A percentile compares a stretch with the other conserved stretches of the same genome.
These are phyloP conservation scores for Cryoendolithus antarcticus DNA, from an alignment of 2,329 filamentous ascomycete genomes.

Conservation along the genomic window DNA sequence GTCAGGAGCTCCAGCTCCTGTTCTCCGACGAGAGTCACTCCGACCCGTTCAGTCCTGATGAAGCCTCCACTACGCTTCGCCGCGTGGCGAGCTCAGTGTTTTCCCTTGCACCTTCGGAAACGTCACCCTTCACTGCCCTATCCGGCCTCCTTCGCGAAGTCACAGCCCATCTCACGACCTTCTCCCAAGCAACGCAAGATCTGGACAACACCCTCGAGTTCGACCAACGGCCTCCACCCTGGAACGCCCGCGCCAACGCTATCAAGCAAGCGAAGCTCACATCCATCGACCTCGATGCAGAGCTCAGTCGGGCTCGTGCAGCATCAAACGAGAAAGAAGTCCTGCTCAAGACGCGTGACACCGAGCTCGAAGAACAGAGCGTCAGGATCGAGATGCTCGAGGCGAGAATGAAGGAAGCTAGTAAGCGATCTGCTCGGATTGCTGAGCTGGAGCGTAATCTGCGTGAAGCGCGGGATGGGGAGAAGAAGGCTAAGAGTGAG, in stretches of 20 bases:
- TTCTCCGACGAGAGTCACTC: slow-evolving; percentile 60
- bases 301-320: slow-evolving; percentile 67
- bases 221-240: slow-evolving; percentile 63
- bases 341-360: slow-evolving; percentile 44
- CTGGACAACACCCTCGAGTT: slow-evolving; percentile 41
- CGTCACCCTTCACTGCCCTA: slow-evolving; percentile 59
- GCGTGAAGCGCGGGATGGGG: slow-evolving; percentile 25
- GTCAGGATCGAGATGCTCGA: slow-evolving; percentile 90
- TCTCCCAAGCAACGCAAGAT: slow-evolving; percentile 47
- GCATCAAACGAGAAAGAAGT: slow-evolving; percentile 63
- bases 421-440: slow-evolving; percentile 61
- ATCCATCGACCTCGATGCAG: slow-evolving; percentile 72
- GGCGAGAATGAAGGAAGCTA: slow-evolving; percentile 71
- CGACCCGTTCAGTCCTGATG: slow-evolving; percentile 53
- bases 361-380: slow-evolving; percentile 72
- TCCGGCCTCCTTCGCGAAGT: slow-evolving; percentile 53
- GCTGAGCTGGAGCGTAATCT: slow-evolving; percentile 44
- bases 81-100: slow-evolving; percentile 42
- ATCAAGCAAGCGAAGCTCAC: slow-evolving; percentile 71
- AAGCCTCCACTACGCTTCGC: slow-evolving; percentile 53
- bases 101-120: slow-evolving; percentile 40
- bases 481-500: slow-evolving; percentile 43
- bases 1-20: slow-evolving; percentile 51
- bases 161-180: slow-evolving; percentile 52
- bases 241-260: slow-evolving; percentile 70